Conservation (phyloP, 495 filamentous ascomycete genomes). For the Bacidia rubella region DNA sequence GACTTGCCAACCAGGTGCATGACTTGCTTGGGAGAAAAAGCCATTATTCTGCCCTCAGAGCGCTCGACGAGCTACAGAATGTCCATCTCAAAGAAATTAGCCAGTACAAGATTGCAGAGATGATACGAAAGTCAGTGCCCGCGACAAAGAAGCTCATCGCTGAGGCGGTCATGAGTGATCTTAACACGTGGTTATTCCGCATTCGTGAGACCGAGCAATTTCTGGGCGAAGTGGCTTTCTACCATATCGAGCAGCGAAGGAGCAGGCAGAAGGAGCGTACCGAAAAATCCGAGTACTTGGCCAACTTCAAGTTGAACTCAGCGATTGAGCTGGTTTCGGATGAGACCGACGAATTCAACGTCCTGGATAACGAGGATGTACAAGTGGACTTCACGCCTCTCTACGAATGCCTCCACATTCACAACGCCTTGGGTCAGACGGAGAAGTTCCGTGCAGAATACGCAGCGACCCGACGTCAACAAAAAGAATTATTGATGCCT, state of each 20-base stretch:
- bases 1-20: constrained; percentile 87
- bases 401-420: constrained; percentile 92
- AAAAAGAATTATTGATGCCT: constrained; percentile 82
- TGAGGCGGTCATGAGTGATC: constrained; percentile 89
- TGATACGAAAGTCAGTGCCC: constrained; percentile 90
- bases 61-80: constrained; percentile 90
- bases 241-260: constrained; percentile 81
- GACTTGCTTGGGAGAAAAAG: constrained; percentile 82
- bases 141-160: constrained; percentile 85
- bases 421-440: constrained; percentile 83
- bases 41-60: constrained; percentile 87
- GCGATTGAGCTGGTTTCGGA: constrained; percentile 91
- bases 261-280: constrained; percentile 68
- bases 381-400: constrained; percentile 90
- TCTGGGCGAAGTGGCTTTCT: constrained; percentile 92
- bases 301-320: constrained; percentile 83
- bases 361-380: constrained; percentile 84
- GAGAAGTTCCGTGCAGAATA: constrained; percentile 87
- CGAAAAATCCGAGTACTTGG: constrained; percentile 54
- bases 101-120: constrained; percentile 87
- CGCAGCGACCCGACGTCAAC: constrained; percentile 71
- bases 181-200: constrained; percentile 95
- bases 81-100: constrained; percentile 87
- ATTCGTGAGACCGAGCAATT: constrained; percentile 94
- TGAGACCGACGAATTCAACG: constrained; percentile 87